Conservation (phyloP, 73 alveolate species). For the Symbiodinium natans region DNA sequence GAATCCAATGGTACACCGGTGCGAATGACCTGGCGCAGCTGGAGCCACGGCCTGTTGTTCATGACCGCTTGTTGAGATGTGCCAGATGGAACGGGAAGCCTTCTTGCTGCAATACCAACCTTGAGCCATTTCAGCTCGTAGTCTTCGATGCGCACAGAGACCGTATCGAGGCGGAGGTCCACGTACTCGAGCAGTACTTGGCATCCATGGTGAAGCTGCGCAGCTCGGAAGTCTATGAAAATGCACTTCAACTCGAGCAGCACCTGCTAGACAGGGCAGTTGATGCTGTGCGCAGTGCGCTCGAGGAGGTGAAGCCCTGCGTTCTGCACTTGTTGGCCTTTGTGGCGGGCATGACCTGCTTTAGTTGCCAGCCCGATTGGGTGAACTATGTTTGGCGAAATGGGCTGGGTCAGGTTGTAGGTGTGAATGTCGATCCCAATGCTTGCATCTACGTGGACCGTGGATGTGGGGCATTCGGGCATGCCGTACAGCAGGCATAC, state of each 20-base stretch:
- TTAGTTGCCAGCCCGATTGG: slow-evolving; percentile 84
- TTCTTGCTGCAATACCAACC: not conserved
- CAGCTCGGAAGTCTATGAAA: not conserved
- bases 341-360: slow-evolving; percentile 88
- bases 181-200: not conserved
- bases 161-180: not conserved
- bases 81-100: not conserved
- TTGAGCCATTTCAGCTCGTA: not conserved
- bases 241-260: not conserved
- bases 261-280: slow-evolving; percentile 8
- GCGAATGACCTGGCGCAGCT: slow-evolving; percentile 51
- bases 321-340: slow-evolving; percentile 26
- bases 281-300: not conserved
- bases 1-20: slow-evolving; percentile 69
- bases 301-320: slow-evolving; percentile 29
- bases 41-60: not conserved
- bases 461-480: slow-evolving; percentile 40
- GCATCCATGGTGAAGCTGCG: not conserved
- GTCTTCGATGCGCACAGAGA: not conserved
- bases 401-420: slow-evolving; percentile 54
- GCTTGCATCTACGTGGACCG: slow-evolving; percentile 59
- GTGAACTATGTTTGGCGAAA: slow-evolving; percentile 64
- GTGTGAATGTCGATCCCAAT: slow-evolving; percentile 25
- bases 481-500: slow-evolving; percentile 39
- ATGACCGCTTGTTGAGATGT: not conserved